A percentile compares a stretch with the other conserved stretches of the same genome.
phyloP scores from a whole-genome alignment of 2,329 filamentous ascomycete genomes.

The Aspergillus sp. region DNA sequence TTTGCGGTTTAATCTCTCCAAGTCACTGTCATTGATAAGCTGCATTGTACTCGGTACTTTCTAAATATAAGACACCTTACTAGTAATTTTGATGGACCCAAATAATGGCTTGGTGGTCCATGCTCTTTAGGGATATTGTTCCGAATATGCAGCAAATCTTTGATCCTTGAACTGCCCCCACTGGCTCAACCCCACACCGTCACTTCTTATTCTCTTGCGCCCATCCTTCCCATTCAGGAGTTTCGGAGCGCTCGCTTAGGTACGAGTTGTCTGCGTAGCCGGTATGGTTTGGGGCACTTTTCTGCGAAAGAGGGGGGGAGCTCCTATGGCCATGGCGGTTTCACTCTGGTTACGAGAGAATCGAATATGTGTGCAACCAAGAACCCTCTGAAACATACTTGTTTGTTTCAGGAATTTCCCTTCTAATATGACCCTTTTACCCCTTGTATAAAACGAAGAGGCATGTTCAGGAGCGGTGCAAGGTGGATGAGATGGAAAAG shows the following conservation, averaged over 20 bases:
- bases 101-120: background rate
- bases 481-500: too few species aligned
- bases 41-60: too few species aligned
- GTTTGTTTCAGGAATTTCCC: too few species aligned
- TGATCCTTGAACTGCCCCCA: background rate
- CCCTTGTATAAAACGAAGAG: too few species aligned
- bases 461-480: too few species aligned
- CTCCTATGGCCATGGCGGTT: background rate
- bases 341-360: too few species aligned
- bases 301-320: background rate
- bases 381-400: too few species aligned
- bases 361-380: too few species aligned
- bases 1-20: background rate
- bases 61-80: background rate
- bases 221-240: background rate
- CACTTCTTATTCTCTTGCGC: background rate
- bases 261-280: background rate
- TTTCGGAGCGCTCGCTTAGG: background rate
- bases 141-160: background rate
- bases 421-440: too few species aligned
- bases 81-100: background rate
- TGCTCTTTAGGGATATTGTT: background rate
- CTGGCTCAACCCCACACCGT: background rate
- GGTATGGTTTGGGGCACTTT: too few species aligned
- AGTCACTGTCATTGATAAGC: background rate